phyloP scores from a whole-genome alignment of 169 alveolate genomes.

The Plasmodium coatneyi region DNA sequence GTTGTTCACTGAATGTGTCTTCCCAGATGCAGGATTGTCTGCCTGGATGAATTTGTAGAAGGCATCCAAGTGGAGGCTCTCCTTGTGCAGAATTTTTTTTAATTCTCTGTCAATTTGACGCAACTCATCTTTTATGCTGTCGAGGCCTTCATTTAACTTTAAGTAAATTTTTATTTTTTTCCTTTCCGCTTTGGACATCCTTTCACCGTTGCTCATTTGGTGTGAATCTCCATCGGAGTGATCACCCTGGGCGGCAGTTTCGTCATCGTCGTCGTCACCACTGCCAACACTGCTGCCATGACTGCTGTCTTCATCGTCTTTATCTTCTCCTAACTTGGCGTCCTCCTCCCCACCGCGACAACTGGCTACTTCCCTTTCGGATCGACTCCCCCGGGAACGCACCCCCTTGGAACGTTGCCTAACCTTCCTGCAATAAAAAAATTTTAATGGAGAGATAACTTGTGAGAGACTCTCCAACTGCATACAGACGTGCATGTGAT shows the following conservation, averaged over 20 bases:
- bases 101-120: slow-evolving; percentile 28
- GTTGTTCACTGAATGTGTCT: neutral
- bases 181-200: neutral
- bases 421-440: neutral
- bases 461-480: neutral
- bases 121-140: slow-evolving; percentile 38
- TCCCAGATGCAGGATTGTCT: neutral
- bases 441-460: neutral
- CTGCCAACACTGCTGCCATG: neutral
- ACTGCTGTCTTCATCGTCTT: neutral
- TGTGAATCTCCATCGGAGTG: neutral
- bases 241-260: neutral
- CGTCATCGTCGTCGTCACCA: neutral
- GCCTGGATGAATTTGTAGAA: neutral
- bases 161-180: slow-evolving; percentile 30
- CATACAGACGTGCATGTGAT: neutral
- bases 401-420: neutral
- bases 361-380: neutral
- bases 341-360: neutral
- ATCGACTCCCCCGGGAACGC: neutral
- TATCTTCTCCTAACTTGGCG: neutral
- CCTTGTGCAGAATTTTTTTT: slow-evolving; percentile 27
- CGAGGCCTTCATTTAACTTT: slow-evolving; percentile 47
- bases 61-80: neutral
- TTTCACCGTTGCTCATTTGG: neutral